phyloP scores from a whole-genome alignment of 139 green algal species.

The Haematococcus sp. region DNA sequence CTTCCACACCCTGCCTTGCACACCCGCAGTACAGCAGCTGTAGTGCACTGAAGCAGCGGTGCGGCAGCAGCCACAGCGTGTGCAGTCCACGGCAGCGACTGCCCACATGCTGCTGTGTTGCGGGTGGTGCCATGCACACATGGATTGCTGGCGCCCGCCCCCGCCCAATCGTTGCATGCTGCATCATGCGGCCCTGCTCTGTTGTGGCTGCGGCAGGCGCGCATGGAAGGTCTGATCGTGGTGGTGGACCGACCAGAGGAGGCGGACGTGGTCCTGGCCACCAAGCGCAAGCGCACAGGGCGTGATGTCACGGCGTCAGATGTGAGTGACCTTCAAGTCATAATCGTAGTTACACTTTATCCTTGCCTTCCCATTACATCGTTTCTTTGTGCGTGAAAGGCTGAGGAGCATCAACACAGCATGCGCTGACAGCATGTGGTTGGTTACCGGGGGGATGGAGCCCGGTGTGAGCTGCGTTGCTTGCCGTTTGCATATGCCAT shows the following conservation, averaged over 20 bases:
- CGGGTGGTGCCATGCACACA: too few species aligned
- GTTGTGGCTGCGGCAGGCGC: constrained; percentile 7
- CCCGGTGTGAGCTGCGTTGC: too few species aligned
- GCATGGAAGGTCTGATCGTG: constrained; percentile 19
- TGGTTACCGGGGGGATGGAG: too few species aligned
- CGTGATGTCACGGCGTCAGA: constrained; percentile 11
- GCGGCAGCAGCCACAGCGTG: background rate
- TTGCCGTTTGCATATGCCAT: too few species aligned
- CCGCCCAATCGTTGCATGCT: too few species aligned
- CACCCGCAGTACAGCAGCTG: background rate
- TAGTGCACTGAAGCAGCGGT: background rate
- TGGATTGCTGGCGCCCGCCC: too few species aligned
- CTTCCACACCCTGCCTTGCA: background rate
- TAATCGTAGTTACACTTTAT: too few species aligned
- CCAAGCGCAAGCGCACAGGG: constrained; percentile 14
- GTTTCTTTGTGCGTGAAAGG: background rate
- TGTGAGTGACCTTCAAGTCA: background rate
- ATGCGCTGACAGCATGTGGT: too few species aligned
- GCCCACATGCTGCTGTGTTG: too few species aligned
- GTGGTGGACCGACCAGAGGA: constrained; percentile 11
- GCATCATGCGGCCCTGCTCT: too few species aligned
- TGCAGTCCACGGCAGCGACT: too few species aligned
- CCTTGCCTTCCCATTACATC: too few species aligned
- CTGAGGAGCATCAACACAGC: background rate
- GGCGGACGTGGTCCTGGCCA: constrained; percentile 28